These are phyloP conservation scores for Penicillium samsonianum DNA, from an alignment of 495 filamentous ascomycete species.

Conservation along the genomic window DNA sequence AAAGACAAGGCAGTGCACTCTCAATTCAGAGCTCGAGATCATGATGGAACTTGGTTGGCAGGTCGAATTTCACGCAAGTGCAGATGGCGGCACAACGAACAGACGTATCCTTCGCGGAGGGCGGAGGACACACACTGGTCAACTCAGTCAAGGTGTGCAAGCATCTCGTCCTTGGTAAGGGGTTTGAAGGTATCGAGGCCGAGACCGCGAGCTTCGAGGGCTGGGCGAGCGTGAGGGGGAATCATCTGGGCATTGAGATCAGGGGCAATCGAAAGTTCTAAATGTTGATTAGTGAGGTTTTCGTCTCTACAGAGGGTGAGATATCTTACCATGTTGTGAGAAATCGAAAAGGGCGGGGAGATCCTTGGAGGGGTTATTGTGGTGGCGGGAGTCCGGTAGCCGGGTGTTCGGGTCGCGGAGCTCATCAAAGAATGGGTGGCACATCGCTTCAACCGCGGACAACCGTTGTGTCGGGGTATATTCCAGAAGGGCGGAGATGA, in stretches of 20 bases:
- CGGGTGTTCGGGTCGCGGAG: slow-evolving; percentile 83
- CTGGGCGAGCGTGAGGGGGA: slow-evolving; percentile 74
- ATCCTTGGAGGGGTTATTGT: slow-evolving; percentile 72
- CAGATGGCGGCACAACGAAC: slow-evolving; percentile 31
- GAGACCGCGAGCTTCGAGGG: slow-evolving; percentile 73
- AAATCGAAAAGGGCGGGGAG: slow-evolving; percentile 91
- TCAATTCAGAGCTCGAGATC: slow-evolving; percentile 39
- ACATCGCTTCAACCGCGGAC: slow-evolving; percentile 93
- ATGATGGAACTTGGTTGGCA: slow-evolving; percentile 38
- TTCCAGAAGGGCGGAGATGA: slow-evolving; percentile 90
- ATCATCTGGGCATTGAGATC: slow-evolving; percentile 84
- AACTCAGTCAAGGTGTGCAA: slow-evolving; percentile 92
- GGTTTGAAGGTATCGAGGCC: slow-evolving; percentile 94
- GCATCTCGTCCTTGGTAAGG: slow-evolving; percentile 90
- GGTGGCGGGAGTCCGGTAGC: slow-evolving; percentile 91
- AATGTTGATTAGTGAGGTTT: slow-evolving; percentile 14
- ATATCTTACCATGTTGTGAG: slow-evolving; percentile 77
- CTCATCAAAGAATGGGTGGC: slow-evolving; percentile 98
- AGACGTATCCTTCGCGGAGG: slow-evolving; percentile 47
- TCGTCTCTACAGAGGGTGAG: neutral
- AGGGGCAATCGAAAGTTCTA: slow-evolving; percentile 94
- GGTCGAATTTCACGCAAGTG: slow-evolving; percentile 35
- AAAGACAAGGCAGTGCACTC: slow-evolving; percentile 17
- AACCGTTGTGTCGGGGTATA: slow-evolving; percentile 96
- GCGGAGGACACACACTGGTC: slow-evolving; percentile 35